These are phyloP conservation scores for Penicillium pulvis DNA, from an alignment of 495 filamentous ascomycete species.

Conservation along the genomic window DNA sequence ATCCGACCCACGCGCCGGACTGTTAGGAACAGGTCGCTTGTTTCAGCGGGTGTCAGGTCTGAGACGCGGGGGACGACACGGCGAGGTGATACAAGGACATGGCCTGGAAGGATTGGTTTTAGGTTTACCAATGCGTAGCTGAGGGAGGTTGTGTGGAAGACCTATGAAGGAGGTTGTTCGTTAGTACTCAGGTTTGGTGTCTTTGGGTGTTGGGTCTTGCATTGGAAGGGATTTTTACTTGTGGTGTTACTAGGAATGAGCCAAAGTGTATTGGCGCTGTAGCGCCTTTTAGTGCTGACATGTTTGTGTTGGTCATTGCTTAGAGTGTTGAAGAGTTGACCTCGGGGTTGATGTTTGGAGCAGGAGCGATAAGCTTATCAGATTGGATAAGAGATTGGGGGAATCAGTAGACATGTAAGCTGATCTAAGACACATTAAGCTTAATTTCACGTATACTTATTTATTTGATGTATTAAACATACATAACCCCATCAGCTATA, in stretches of 20 bases:
- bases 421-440: background rate
- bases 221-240: conserved; percentile 29
- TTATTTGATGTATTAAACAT: no score
- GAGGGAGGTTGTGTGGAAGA: conserved; percentile 80
- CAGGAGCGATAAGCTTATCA: background rate
- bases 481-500: no score
- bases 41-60: conserved; percentile 72
- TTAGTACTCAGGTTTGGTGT: background rate
- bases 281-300: conserved; percentile 33
- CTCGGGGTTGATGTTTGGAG: background rate
- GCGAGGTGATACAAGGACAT: conserved; percentile 73
- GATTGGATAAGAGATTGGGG: background rate
- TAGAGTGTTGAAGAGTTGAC: background rate
- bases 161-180: conserved; percentile 40
- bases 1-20: conserved; percentile 80
- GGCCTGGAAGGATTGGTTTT: conserved; percentile 90
- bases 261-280: conserved; percentile 46
- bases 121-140: conserved; percentile 90
- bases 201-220: background rate
- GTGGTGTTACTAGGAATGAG: conserved; percentile 48
- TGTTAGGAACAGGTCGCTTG: conserved; percentile 80
- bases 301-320: conserved; percentile 6
- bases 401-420: background rate
- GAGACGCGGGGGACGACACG: conserved; percentile 68
- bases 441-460: background rate